Conservation (phyloP, 176 grass and related monocot species). For the Triticum timopheevii region DNA sequence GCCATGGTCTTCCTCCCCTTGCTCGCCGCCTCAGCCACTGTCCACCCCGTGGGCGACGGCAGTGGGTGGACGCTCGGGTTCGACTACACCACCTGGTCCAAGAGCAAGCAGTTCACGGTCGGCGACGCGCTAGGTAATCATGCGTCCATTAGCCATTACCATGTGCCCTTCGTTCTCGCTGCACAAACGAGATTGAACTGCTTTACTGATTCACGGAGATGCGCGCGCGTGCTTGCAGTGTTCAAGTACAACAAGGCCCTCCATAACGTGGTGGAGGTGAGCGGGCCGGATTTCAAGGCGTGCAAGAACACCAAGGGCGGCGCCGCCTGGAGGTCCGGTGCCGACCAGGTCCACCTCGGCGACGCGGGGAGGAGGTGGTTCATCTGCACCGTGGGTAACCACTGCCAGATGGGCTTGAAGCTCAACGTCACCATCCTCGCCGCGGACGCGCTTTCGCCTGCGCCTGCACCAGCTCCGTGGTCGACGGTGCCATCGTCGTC, state of each 20-base stretch:
- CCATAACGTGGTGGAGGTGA: conserved; percentile 26
- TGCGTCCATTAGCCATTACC: no score
- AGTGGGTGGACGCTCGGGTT: conserved; percentile 8
- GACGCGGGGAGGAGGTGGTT: conserved; percentile 26
- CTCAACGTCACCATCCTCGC: conserved; percentile 38
- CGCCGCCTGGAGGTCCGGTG: conserved; percentile 11
- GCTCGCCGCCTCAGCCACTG: neutral
- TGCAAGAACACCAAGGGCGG: neutral
- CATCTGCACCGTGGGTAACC: conserved; percentile 24
- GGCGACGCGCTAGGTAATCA: conserved; percentile 34
- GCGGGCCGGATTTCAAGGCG: conserved; percentile 12
- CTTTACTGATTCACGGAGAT: neutral
- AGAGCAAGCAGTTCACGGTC: conserved; percentile 33
- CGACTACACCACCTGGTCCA: conserved; percentile 38
- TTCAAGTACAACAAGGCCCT: conserved; percentile 5
- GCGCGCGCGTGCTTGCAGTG: neutral
- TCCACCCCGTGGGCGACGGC: conserved; percentile 33
- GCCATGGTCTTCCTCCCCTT: neutral
- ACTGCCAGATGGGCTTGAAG: conserved; percentile 43
- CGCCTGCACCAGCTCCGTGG: neutral
- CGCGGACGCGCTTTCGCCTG: neutral
- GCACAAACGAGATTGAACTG: neutral
- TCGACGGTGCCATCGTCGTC: neutral
- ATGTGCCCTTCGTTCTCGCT: neutral
- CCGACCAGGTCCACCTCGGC: neutral